phyloP scores from a whole-genome alignment of 768 basidiomycete species.

The Kwoniella pini region DNA sequence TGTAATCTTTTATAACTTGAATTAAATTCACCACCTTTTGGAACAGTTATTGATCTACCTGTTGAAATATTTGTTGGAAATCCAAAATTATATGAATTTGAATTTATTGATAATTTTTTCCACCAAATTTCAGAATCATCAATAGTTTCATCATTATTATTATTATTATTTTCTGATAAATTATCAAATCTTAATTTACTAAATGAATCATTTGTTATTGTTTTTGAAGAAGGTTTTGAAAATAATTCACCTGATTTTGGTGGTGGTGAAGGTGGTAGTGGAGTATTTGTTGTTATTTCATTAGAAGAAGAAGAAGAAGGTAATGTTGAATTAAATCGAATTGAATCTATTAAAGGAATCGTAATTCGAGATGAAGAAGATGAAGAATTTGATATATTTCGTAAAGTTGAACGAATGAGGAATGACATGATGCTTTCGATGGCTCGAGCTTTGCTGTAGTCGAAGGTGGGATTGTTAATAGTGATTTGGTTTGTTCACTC shows the following conservation, averaged over 20 bases:
- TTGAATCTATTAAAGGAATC: background rate
- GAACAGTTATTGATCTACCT: slow-evolving; percentile 9
- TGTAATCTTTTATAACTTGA: slow-evolving; percentile 10
- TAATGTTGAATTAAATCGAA: background rate
- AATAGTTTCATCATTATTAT: background rate
- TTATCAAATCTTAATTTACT: background rate
- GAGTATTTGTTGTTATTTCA: no score
- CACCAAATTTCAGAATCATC: slow-evolving; percentile 15
- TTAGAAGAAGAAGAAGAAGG: background rate
- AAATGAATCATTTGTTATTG: no score
- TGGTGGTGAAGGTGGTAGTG: slow-evolving; percentile 31
- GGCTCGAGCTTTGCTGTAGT: no score
- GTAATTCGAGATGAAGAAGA: slow-evolving; percentile 2
- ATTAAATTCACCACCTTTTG: slow-evolving; percentile 13
- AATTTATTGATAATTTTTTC: background rate
- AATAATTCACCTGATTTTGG: slow-evolving; percentile 24
- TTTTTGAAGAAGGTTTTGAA: background rate
- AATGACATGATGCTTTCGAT: background rate
- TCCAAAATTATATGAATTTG: no score
- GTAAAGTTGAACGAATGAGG: background rate
- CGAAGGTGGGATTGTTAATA: no score
- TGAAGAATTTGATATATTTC: background rate
- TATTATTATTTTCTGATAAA: no score
- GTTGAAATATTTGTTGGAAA: slow-evolving; percentile 6
- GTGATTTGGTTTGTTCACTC: no score